Percentiles rank a stretch among this genome's conserved stretches.
Conservation (phyloP, 805 yeast species). For the Ogataea chonburiensis region DNA sequence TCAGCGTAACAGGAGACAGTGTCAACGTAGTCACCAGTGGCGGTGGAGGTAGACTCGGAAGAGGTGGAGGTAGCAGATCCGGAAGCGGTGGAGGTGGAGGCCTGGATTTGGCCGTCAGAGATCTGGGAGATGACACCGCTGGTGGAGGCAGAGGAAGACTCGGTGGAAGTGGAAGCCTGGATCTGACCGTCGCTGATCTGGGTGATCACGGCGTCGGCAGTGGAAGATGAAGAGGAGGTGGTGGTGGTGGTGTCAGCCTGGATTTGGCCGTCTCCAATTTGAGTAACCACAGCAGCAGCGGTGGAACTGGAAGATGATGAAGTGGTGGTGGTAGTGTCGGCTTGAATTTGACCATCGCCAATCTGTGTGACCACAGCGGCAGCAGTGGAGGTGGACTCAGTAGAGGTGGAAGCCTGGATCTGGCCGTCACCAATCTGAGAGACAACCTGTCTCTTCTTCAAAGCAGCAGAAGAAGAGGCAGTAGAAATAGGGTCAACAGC, state of each 20-base stretch:
- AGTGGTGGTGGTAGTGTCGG: slow-evolving; percentile 38
- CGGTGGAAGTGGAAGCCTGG: slow-evolving; percentile 28
- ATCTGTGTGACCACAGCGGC: slow-evolving; percentile 50
- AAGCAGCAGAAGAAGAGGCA: slow-evolving; percentile 23
- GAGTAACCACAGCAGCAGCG: slow-evolving; percentile 42
- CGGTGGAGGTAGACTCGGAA: slow-evolving; percentile 20
- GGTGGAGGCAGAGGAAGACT: slow-evolving; percentile 35
- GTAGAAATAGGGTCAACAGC: slow-evolving; percentile 16
- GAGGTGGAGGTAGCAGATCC: slow-evolving; percentile 32
- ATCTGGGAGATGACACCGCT: slow-evolving; percentile 40
- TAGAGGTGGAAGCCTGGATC: slow-evolving; percentile 44
- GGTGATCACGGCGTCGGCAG: slow-evolving; percentile 39
- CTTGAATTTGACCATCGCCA: slow-evolving; percentile 59
- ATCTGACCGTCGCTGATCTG: slow-evolving; percentile 34
- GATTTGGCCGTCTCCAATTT: slow-evolving; percentile 60
- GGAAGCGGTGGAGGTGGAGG: slow-evolving; percentile 37
- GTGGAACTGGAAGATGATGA: slow-evolving; percentile 11
- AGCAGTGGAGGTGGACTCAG: slow-evolving; percentile 30
- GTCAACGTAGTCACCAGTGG: slow-evolving; percentile 20
- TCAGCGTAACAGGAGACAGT: slow-evolving; percentile 37
- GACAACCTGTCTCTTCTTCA: slow-evolving; percentile 35
- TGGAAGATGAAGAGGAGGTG: slow-evolving; percentile 7
- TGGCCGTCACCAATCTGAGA: slow-evolving; percentile 53
- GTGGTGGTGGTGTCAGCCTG: slow-evolving; percentile 43
- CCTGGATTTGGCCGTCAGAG: slow-evolving; percentile 38